Evolutionary conservation across 2,329 filamentous ascomycete species (phyloP).

Genomic region (Tricladium varicosporioides): DNA sequence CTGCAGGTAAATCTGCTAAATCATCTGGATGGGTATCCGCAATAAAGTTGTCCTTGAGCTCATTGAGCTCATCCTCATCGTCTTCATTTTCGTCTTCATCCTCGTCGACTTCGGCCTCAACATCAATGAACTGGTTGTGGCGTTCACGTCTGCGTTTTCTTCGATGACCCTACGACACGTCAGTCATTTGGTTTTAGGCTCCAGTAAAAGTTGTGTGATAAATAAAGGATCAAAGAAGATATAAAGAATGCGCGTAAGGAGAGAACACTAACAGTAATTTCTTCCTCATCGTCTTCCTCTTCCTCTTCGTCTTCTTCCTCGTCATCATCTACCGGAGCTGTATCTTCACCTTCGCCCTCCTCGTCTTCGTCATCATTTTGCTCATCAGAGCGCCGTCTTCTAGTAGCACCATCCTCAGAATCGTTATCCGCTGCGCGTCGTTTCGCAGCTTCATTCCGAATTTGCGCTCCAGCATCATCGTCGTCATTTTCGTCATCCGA

Average conservation of each 20-base stretch:
- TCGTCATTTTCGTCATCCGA: constrained; percentile 66
- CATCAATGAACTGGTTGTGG: constrained; percentile 89
- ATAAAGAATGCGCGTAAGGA: not conserved
- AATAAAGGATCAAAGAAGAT: not conserved
- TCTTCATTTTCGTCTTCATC: constrained; percentile 86
- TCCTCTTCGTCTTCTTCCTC: constrained; percentile 54
- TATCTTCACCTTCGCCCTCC: constrained; percentile 42
- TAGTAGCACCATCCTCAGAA: constrained; percentile 38
- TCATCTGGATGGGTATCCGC: constrained; percentile 91
- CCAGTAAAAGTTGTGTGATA: too few species aligned
- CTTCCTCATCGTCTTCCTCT: constrained; percentile 64
- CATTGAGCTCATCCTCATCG: constrained; percentile 85
- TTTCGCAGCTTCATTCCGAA: constrained; percentile 27
- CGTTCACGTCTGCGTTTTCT: constrained; percentile 75
- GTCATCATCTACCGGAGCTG: constrained; percentile 35
- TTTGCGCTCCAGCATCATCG: constrained; percentile 27
- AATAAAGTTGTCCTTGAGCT: constrained; percentile 75
- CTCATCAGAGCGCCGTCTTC: constrained; percentile 26
- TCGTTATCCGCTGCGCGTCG: constrained; percentile 41
- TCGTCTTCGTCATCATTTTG: constrained; percentile 42
- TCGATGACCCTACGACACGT: constrained; percentile 56
- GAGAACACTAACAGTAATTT: constrained; percentile 44
- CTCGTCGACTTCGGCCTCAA: constrained; percentile 95
- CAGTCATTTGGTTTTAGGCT: constrained; percentile 23
- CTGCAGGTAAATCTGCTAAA: constrained; percentile 69